Evolutionary conservation across 257 asterid genomes (phyloP).

Genomic region (Leonotis leonurus): DNA sequence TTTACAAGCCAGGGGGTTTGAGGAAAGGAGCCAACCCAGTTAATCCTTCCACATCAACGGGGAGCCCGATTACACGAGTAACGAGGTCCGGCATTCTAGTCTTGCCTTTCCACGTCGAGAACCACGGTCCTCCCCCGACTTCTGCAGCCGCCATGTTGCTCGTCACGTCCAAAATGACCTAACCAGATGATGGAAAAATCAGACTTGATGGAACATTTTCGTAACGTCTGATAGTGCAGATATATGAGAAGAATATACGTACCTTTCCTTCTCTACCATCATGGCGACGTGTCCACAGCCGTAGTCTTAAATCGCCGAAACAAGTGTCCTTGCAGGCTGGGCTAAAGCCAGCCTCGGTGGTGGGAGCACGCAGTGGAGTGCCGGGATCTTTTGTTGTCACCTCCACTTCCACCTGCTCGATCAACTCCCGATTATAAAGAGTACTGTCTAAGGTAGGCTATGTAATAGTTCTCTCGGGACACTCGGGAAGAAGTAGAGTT

Average conservation of each 20-base stretch:
- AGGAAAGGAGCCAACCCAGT: conserved; percentile 53
- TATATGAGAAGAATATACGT: not conserved
- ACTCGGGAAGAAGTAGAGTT: not conserved
- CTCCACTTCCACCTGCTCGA: conserved; percentile 66
- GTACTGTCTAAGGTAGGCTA: not conserved
- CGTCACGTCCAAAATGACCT: conserved; percentile 79
- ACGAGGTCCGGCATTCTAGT: conserved; percentile 55
- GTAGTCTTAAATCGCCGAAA: conserved; percentile 54
- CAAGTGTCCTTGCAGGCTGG: conserved; percentile 94
- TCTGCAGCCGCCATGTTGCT: conserved; percentile 94
- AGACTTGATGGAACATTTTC: too few species aligned
- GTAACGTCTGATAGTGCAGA: too few species aligned
- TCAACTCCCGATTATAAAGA: conserved; percentile 1
- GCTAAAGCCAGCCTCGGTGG: conserved; percentile 73
- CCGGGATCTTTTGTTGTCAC: conserved; percentile 72
- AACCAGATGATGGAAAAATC: not conserved
- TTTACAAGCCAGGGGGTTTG: conserved; percentile 91
- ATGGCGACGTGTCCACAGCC: conserved; percentile 51
- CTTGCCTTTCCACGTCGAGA: conserved; percentile 73
- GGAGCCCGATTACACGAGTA: conserved; percentile 44
- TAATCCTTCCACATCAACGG: conserved; percentile 64
- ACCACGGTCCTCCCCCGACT: conserved; percentile 99
- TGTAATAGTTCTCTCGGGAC: not conserved
- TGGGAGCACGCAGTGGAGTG: conserved; percentile 92
- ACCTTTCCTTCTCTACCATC: conserved; percentile 87